Evolutionary conservation across 352 stramenopile genomes (phyloP).

Genomic region (Thalassiosira hispida): DNA sequence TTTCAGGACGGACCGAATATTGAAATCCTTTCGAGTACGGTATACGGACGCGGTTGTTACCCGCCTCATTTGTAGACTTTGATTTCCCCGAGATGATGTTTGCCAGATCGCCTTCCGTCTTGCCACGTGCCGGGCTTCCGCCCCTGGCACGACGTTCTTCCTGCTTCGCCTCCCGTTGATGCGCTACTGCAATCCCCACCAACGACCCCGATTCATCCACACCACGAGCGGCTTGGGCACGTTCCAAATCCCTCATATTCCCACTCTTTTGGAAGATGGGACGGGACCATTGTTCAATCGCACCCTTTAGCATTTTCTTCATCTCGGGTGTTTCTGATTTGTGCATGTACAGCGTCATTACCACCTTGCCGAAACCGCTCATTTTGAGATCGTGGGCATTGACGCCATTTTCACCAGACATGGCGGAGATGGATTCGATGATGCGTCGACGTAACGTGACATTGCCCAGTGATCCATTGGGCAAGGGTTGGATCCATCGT

Average conservation of each 20-base stretch:
- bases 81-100: conserved; percentile 44
- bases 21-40: conserved; percentile 84
- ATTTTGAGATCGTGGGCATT: conserved; percentile 72
- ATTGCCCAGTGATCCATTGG: conserved; percentile 79
- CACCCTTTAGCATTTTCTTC: conserved; percentile 71
- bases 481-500: conserved; percentile 81
- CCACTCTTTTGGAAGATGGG: conserved; percentile 86
- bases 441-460: conserved; percentile 76
- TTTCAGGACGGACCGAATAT: conserved; percentile 73
- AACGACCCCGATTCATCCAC: conserved; percentile 28
- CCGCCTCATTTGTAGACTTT: conserved; percentile 29
- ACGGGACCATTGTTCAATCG: conserved; percentile 85
- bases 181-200: conserved; percentile 30
- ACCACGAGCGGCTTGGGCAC: conserved; percentile 56
- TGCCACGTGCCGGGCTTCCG: conserved; percentile 10
- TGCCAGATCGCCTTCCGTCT: conserved; percentile 42
- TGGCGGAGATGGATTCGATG: conserved; percentile 57
- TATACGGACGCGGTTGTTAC: conserved; percentile 79
- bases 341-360: conserved; percentile 84
- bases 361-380: conserved; percentile 79
- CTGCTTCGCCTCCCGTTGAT: conserved; percentile 23
- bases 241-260: conserved; percentile 82
- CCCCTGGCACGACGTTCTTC: conserved; percentile 25
- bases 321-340: conserved; percentile 80
- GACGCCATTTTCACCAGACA: conserved; percentile 75